Base-by-base conservation (phyloP, 2,329 filamentous ascomycete genomes). In the Fusarium sp. region DNA sequence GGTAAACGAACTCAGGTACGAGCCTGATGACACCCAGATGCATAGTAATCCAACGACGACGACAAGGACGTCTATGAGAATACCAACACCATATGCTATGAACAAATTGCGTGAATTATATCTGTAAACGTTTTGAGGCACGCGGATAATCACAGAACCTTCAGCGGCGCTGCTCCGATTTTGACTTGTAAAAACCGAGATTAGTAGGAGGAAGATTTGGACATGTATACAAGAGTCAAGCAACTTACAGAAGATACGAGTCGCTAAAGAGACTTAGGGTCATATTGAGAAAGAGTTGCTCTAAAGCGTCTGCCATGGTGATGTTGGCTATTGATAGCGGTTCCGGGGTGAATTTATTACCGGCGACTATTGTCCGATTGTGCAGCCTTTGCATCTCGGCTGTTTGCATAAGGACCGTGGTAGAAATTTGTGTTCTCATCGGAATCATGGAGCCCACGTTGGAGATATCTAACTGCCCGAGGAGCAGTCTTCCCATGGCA, bases 251-350 rank as follows among this genome's bases (percentile, higher is more conserved):
- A 1, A 69, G 23, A 0, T 44, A 7, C 1, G 56, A 27, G 23
- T 53, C 30, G 1, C 60, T 65, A 1, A 69, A 65, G 0, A 69
- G 51, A 6, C 66, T 69, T 18, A 69, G 23, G 1, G 65, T 68
- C 0, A 39, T 3, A 9, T 68, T 69, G 0, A 9, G 12, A 3
- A 69, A 55, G 0, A 58, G 2, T 9, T 68, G 41, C 15, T 69
- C 65, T 0, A 68, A 10, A 2, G 66, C 52, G 34, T 61, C 16
- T 0, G 31, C 6, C 18, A 67, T 64, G 0, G 66, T 15, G 3
- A 65, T 46, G 2, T 54, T n/a, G 3, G 23, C 15, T 4, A 68
- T 43, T 23, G 18, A 23, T 23, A 23, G 18, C 18, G 18, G 18
- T 23, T 23, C 18, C 18, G 18, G 18, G 18, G 18, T 23, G 18